Evolutionary conservation across 148 eudicot species (phyloP).

Genomic region (Selenicereus undatus): DNA sequence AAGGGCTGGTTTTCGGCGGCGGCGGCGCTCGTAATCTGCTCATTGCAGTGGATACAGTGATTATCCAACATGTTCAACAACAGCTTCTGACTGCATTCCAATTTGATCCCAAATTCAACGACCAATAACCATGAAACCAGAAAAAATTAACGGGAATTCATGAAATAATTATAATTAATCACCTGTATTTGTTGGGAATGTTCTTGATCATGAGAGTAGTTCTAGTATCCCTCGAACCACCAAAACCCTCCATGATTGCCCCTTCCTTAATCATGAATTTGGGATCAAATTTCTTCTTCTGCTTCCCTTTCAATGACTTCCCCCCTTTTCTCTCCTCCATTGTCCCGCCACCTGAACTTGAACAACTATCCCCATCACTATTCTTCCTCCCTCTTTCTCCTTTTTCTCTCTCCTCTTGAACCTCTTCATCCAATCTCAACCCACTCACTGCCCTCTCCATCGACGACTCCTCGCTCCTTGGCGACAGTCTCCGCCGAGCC

Average conservation of each 20-base stretch:
- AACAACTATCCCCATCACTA: not conserved
- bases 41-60: conserved; percentile 97
- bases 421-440: not conserved
- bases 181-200: conserved; percentile 99
- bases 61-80: conserved; percentile 94
- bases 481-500: conserved; percentile 10
- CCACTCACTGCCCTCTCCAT: conserved; percentile 6
- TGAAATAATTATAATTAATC: not conserved
- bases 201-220: conserved; percentile 97
- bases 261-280: conserved; percentile 76
- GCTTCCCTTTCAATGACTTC: conserved; percentile 41
- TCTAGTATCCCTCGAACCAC: conserved; percentile 48
- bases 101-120: not conserved
- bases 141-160: not conserved
- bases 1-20: conserved; percentile 47
- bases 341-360: not conserved
- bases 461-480: conserved; percentile 19
- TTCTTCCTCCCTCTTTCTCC: not conserved
- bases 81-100: conserved; percentile 74
- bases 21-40: conserved; percentile 43
- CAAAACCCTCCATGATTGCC: conserved; percentile 32
- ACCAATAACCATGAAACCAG: not conserved
- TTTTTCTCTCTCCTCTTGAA: not conserved
- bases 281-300: conserved; percentile 55
- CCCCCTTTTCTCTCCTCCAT: not conserved